phyloP scores from a whole-genome alignment of 2,329 filamentous ascomycete species.

The Cercospora sp. region DNA sequence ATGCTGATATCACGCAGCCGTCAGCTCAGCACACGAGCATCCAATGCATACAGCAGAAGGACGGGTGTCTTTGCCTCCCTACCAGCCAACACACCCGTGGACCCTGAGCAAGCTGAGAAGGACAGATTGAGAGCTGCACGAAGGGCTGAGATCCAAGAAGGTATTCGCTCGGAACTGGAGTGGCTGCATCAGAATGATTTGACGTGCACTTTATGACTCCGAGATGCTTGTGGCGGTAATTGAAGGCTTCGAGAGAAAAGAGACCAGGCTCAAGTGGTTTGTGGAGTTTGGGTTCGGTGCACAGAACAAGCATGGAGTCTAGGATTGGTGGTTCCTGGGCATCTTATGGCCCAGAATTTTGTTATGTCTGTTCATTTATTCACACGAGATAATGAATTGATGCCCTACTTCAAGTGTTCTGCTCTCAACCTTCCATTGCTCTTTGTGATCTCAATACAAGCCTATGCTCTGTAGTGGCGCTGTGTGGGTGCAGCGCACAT shows the following conservation, averaged over 20 bases:
- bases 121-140: slow-evolving; percentile 14
- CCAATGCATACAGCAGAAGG: slow-evolving; percentile 18
- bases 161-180: slow-evolving; percentile 16
- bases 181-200: slow-evolving; percentile 21
- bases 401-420: not conserved
- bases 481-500: not conserved
- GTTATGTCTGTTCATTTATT: not conserved
- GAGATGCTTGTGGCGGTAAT: slow-evolving; percentile 12
- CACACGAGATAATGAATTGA: not conserved
- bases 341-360: slow-evolving; percentile 3
- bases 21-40: slow-evolving; percentile 15
- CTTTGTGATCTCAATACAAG: not conserved
- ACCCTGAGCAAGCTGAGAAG: slow-evolving; percentile 12
- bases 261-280: not conserved
- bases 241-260: not conserved
- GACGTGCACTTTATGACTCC: slow-evolving; percentile 20
- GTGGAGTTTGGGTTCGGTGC: not conserved
- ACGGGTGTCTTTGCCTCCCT: slow-evolving; percentile 18
- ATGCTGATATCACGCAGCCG: slow-evolving; percentile 2
- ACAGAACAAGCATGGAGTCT: slow-evolving; percentile 3
- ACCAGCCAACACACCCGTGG: not conserved
- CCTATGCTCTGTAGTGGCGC: not conserved
- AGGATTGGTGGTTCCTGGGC: not conserved
- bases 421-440: not conserved
- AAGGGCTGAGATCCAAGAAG: slow-evolving; percentile 12